phyloP scores from a whole-genome alignment of 805 yeast species.

The Komagataella mondaviorum region DNA sequence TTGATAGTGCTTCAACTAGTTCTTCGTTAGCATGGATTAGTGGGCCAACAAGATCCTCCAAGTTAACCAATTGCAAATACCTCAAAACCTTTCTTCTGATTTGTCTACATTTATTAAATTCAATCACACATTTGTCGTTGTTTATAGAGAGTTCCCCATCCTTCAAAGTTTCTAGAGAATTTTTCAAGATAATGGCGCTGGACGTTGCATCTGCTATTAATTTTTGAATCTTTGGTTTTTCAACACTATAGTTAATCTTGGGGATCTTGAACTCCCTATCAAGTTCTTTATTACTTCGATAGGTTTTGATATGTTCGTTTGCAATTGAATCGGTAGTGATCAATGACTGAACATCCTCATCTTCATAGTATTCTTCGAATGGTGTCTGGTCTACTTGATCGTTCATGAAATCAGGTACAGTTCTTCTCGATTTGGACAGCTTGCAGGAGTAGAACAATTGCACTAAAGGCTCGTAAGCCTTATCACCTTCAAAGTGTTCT shows the following conservation, averaged over 20 bases:
- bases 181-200: conserved; percentile 55
- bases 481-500: conserved; percentile 33
- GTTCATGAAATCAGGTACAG: conserved; percentile 30
- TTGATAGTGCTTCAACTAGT: conserved; percentile 58
- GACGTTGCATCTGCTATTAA: conserved; percentile 67
- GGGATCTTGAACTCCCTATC: conserved; percentile 50
- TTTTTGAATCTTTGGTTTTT: conserved; percentile 56
- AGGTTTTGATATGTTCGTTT: conserved; percentile 3
- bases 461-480: conserved; percentile 35
- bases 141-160: conserved; percentile 49
- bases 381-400: conserved; percentile 35
- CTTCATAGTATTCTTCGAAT: conserved; percentile 18
- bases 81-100: conserved; percentile 68
- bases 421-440: conserved; percentile 6
- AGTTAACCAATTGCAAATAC: conserved; percentile 72
- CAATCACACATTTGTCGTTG: conserved; percentile 41
- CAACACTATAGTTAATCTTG: conserved; percentile 51
- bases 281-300: conserved; percentile 18
- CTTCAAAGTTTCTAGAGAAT: conserved; percentile 31
- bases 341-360: conserved; percentile 6
- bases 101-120: conserved; percentile 62
- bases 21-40: conserved; percentile 85
- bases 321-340: conserved; percentile 5
- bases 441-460: conserved; percentile 32
- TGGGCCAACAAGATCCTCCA: conserved; percentile 81